These are phyloP conservation scores for Paramyrothecium sp. DNA, from an alignment of 2,329 filamentous ascomycete genomes.

Conservation along the genomic window DNA sequence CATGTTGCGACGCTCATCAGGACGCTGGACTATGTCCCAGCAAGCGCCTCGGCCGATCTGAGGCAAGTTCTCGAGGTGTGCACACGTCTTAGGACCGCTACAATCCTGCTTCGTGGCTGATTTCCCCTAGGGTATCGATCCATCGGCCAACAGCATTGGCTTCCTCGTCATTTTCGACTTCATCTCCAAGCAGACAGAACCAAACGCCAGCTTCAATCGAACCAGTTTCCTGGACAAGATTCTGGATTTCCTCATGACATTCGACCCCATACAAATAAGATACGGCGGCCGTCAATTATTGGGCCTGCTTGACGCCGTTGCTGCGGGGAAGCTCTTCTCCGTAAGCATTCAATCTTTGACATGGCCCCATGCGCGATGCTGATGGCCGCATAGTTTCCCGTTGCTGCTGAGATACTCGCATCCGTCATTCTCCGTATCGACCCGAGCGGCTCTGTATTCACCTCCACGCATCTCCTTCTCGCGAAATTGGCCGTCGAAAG, in stretches of 20 bases:
- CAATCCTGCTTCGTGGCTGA: no score
- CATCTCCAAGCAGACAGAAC: constrained; percentile 23
- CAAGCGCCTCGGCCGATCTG: constrained; percentile 31
- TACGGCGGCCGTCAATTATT: constrained; percentile 45
- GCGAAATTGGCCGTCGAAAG: constrained; percentile 58
- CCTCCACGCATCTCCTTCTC: constrained; percentile 58
- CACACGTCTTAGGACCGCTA: no score
- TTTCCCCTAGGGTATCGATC: constrained; percentile 40
- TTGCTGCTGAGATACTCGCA: constrained; percentile 44
- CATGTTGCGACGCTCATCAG: constrained; percentile 37
- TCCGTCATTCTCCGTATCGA: constrained; percentile 64
- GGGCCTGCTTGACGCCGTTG: constrained; percentile 41
- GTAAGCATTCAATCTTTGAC: constrained; percentile 27
- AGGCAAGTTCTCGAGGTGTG: constrained; percentile 39
- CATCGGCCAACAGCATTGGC: constrained; percentile 48
- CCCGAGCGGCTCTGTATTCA: constrained; percentile 64
- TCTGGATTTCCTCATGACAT: constrained; percentile 43
- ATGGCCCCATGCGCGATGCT: constrained; percentile 6
- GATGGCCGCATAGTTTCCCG: constrained; percentile 35
- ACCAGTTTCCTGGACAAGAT: constrained; percentile 37
- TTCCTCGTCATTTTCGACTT: constrained; percentile 47
- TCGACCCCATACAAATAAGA: constrained; percentile 51
- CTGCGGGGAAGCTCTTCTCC: constrained; percentile 36
- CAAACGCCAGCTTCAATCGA: constrained; percentile 27
- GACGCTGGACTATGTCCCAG: constrained; percentile 30